Conservation (phyloP, 2,329 filamentous ascomycete genomes). For the Sporothrix curviconia region DNA sequence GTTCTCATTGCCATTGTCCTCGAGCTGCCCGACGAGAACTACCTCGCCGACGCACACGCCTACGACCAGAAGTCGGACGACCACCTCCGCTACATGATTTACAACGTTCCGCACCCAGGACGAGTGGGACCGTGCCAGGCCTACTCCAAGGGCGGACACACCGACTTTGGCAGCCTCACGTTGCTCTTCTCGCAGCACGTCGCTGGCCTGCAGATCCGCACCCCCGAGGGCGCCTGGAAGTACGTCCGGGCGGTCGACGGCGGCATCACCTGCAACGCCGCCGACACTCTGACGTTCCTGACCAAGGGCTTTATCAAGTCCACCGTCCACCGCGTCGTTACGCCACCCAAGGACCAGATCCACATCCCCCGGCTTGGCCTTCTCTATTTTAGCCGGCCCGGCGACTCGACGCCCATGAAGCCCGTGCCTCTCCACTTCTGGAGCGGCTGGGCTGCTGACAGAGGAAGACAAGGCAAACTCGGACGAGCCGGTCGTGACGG, state of each 20-base stretch:
- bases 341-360: slow-evolving; percentile 32
- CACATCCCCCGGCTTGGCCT: slow-evolving; percentile 43
- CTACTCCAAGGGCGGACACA: slow-evolving; percentile 62
- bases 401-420: slow-evolving; percentile 15
- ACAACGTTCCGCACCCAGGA: slow-evolving; percentile 36
- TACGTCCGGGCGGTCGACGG: slow-evolving; percentile 37
- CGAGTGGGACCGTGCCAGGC: slow-evolving; percentile 27
- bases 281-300: slow-evolving; percentile 31
- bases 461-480: slow-evolving; percentile 33
- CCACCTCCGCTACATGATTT: slow-evolving; percentile 50
- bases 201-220: slow-evolving; percentile 76
- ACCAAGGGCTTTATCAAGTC: slow-evolving; percentile 22
- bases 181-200: slow-evolving; percentile 77
- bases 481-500: slow-evolving; percentile 30
- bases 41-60: slow-evolving; percentile 44
- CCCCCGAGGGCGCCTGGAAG: slow-evolving; percentile 47
- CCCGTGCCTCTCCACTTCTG: slow-evolving; percentile 16
- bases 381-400: slow-evolving; percentile 43
- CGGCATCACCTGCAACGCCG: slow-evolving; percentile 36
- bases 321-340: slow-evolving; percentile 17
- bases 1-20: slow-evolving; percentile 36
- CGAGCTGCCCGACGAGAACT: slow-evolving; percentile 42
- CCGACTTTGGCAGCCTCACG: slow-evolving; percentile 69
- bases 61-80: slow-evolving; percentile 45
- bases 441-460: slow-evolving; percentile 30